phyloP scores from a whole-genome alignment of 139 green algal genomes.

The Auxenochlorella pyrenoidosa region DNA sequence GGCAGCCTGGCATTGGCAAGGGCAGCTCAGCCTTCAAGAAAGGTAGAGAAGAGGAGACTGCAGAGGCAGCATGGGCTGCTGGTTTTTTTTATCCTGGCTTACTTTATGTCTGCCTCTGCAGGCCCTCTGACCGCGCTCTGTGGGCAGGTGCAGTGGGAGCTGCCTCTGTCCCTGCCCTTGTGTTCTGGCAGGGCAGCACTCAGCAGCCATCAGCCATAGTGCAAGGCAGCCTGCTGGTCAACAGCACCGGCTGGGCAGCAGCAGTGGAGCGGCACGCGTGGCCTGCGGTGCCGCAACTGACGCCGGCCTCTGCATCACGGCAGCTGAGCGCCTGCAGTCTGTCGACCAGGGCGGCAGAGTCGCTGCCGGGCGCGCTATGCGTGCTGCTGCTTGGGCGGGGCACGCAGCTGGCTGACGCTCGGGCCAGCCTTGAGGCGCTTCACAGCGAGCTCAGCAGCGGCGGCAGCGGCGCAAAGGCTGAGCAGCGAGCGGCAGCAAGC shows the following conservation, averaged over 20 bases:
- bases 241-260: slow-evolving; percentile 11
- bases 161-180: background rate
- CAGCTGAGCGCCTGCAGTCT: background rate
- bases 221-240: background rate
- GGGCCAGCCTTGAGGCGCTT: background rate
- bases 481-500: background rate
- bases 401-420: background rate
- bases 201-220: background rate
- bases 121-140: background rate
- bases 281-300: background rate
- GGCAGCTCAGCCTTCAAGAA: background rate
- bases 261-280: background rate
- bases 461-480: background rate
- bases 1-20: background rate
- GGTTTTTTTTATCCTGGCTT: background rate
- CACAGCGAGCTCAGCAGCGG: background rate
- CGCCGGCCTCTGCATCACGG: background rate
- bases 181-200: background rate
- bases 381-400: background rate
- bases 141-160: background rate
- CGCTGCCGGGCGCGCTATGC: background rate
- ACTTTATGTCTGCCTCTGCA: background rate
- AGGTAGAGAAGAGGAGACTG: background rate
- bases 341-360: background rate
- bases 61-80: background rate